Conservation (phyloP, 257 asterid genomes). For the Rhazya stricta region DNA sequence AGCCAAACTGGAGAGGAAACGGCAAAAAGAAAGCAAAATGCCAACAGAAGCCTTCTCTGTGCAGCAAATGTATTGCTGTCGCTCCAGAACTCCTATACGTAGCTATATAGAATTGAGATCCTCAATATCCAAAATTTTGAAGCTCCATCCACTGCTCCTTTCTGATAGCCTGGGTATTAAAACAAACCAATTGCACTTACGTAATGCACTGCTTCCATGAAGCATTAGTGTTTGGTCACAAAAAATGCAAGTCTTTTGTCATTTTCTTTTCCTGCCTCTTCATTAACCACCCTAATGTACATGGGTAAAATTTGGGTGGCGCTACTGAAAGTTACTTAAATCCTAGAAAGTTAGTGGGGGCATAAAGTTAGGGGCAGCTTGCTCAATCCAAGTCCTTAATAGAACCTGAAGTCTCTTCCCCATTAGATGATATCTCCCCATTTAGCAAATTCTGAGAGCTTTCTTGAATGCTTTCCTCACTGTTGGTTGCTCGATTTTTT, state of each 20-base stretch:
- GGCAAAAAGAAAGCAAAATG: slow-evolving; percentile 11
- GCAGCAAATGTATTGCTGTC: slow-evolving; percentile 30
- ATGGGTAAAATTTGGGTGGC: slow-evolving; percentile 56
- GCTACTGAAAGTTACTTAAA: slow-evolving; percentile 22
- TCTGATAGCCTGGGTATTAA: slow-evolving; percentile 17
- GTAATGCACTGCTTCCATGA: slow-evolving; percentile 32
- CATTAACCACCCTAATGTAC: slow-evolving; percentile 55
- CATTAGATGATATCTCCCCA: slow-evolving; percentile 51
- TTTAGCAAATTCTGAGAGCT: slow-evolving; percentile 30
- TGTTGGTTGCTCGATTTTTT: slow-evolving; percentile 48
- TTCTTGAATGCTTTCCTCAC: slow-evolving; percentile 64
- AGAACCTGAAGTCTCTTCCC: slow-evolving; percentile 58
- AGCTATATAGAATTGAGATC: slow-evolving; percentile 26
- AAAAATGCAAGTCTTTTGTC: slow-evolving; percentile 26
- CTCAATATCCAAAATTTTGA: slow-evolving; percentile 66
- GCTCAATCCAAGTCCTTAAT: slow-evolving; percentile 70
- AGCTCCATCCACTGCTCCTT: slow-evolving; percentile 54
- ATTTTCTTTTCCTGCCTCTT: slow-evolving; percentile 24
- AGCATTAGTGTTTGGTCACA: slow-evolving; percentile 34
- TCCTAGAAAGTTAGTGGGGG: slow-evolving; percentile 64
- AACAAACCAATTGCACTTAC: slow-evolving; percentile 21
- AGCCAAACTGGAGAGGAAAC: slow-evolving; percentile 27
- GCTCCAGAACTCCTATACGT: slow-evolving; percentile 35
- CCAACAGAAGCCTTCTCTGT: slow-evolving; percentile 31
- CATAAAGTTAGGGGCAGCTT: slow-evolving; percentile 31